Base-by-base conservation (phyloP, 208 protist species). In the Trypanosoma avium region DNA sequence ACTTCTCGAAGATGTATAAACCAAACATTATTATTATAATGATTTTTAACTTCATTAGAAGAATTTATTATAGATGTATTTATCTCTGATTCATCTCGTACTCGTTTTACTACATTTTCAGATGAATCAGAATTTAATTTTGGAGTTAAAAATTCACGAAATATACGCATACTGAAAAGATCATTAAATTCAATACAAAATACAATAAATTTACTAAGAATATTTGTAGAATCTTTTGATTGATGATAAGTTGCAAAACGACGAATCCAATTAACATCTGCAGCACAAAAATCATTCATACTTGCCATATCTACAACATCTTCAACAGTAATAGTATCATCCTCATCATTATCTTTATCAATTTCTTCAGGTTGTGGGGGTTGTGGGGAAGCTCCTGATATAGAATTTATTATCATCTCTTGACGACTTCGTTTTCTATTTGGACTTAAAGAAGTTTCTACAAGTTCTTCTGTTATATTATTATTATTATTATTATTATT, bases 171-270 rank as follows among this genome's bases (percentile, higher is more conserved):
- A 21, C 80, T 67, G 13, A 61, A 50, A 12, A 90, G 63, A 67
- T 93, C 87, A 27, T 42, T 35, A 29, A 86, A 90, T 58, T 90
- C 80, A 35, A 90, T 89, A 65, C 87, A 93, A 67, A 93, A 93
- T 22, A 83, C 73, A 54, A 90, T 61, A 67, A 81, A 61, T 8
- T 61, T 27, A 0, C 73, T 54, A 15, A 88, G 56, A 35, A 32
- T 32, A 30, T 49, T 30, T 10, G 24, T 15, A 19, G 38, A 46
- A 10, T 21, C 66, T 24, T 56, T 63, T 5, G 49, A 45, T 9
- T 38, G 43, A 45, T 74, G 61, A 26, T 63, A 57, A 12, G 53
- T 67, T 13, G 83, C 86, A 61, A 90, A 90, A 59, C 67, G 61
- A 22, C 85, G 81, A 42, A 92, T 55, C 80, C 83, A 92, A 49